Conservation (phyloP, 129 eudicot genomes). For the Flaveria ramosissima region DNA sequence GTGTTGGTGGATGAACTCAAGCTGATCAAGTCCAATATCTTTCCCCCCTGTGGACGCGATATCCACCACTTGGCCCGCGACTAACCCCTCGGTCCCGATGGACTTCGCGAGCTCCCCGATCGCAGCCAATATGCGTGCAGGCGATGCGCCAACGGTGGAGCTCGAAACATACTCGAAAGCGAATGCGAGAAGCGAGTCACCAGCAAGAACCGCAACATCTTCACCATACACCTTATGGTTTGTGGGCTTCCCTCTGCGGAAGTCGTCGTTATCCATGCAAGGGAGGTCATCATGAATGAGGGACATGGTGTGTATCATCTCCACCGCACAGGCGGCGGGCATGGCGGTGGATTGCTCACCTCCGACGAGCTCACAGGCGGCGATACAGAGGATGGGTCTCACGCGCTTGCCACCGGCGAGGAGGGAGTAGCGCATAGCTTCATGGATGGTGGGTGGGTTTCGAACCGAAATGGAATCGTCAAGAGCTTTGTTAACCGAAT, state of each 20-base stretch:
- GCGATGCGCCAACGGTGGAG: conserved; percentile 46
- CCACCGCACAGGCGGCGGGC: conserved; percentile 78
- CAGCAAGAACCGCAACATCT: conserved; percentile 73
- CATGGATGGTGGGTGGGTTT: conserved; percentile 58
- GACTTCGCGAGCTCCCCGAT: conserved; percentile 66
- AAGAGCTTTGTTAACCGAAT: conserved; percentile 50
- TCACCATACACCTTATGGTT: conserved; percentile 74
- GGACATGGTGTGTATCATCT: conserved; percentile 82
- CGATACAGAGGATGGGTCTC: conserved; percentile 66
- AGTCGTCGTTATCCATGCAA: conserved; percentile 79
- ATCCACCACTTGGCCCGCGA: conserved; percentile 81
- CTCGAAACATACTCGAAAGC: conserved; percentile 57
- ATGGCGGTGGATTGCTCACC: conserved; percentile 52
- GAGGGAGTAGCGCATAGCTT: conserved; percentile 67
- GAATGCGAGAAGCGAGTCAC: conserved; percentile 62
- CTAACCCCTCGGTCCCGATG: conserved; percentile 68
- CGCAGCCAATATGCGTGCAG: conserved; percentile 45
- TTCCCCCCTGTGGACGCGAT: conserved; percentile 47
- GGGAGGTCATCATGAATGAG: conserved; percentile 79
- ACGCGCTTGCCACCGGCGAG: conserved; percentile 75
- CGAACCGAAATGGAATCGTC: conserved; percentile 54
- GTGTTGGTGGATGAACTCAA: conserved; percentile 73
- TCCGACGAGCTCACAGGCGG: conserved; percentile 79
- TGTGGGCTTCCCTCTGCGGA: conserved; percentile 71
- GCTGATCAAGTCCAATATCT: conserved; percentile 50